Base-by-base conservation (phyloP, 2,329 filamentous ascomycete species). In the Cladosporium sp. region DNA sequence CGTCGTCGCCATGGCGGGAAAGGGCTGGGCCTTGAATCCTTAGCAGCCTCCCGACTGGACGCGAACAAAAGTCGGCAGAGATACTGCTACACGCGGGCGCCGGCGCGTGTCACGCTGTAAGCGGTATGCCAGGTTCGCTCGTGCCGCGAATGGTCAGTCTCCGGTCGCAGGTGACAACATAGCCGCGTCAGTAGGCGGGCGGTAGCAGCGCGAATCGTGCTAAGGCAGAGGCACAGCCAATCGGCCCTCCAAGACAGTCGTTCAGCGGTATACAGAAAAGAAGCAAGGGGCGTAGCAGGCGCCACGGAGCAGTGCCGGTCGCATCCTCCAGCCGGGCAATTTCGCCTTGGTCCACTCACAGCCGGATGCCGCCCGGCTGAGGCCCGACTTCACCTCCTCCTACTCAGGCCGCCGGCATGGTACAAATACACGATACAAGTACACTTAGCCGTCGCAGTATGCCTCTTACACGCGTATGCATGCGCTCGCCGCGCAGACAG, bases 241-340 rank as follows among this genome's bases (percentile, higher is more conserved):
- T 50, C 48, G 22, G 22, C 22, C 22, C 7, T 28, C 22, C 22
- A 28, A 28, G 22, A 28, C 22, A 28, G 22, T 28, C 22, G 22
- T 28, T 28, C 22, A 28, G 22, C 22, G 22, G 22, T 28, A 28
- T 49, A 50, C 48, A 34, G 37, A 40, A n/a, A 43, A 43, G 33
- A 50, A 50, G 46, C 46, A 50, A 50, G 46, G 46, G 46, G 46
- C 46, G 34, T 43, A 34, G 48, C 48, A 50, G 43, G 48, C 48
- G 48, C 48, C 48, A 50, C 48, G 40, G 22, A 32, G 18, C 40
- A 33, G 22, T 22, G 32, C 35, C 32, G 18, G 40, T 43, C 22
- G 38, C 32, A 50, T 50, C 40, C 16, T 31, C 4, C 18, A 16
- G 13, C 7, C 16, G 33, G 14, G 19, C 37, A 50, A 50, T 50